These are phyloP conservation scores for Neonectria sp. DNA, from an alignment of 2,329 filamentous ascomycete genomes.

Conservation along the genomic window DNA sequence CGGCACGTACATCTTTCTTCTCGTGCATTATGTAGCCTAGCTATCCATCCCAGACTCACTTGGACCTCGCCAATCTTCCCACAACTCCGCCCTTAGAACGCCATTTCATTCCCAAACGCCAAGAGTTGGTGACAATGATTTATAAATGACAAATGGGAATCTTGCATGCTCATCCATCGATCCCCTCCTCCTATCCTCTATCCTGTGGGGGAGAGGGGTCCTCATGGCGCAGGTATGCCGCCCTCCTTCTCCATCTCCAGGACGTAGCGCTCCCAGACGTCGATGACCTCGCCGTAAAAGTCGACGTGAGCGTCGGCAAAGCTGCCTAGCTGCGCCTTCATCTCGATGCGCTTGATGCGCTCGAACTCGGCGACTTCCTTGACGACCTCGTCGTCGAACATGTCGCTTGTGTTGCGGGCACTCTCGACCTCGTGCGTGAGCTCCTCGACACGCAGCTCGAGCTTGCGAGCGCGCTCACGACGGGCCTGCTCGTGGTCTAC, in stretches of 20 bases:
- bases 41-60: neutral
- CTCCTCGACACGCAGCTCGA: slow-evolving; percentile 94
- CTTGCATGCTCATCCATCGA: neutral
- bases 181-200: neutral
- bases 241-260: slow-evolving; percentile 85
- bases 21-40: slow-evolving; percentile 1
- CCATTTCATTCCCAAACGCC: slow-evolving; percentile 41
- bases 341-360: slow-evolving; percentile 94
- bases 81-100: slow-evolving; percentile 24
- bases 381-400: slow-evolving; percentile 97
- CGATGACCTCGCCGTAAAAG: slow-evolving; percentile 86
- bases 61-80: slow-evolving; percentile 11
- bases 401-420: slow-evolving; percentile 88
- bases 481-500: slow-evolving; percentile 96
- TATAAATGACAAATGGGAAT: slow-evolving; percentile 7
- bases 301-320: slow-evolving; percentile 88
- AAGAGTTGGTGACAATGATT: slow-evolving; percentile 17
- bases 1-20: neutral
- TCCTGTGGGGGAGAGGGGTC: neutral
- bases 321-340: slow-evolving; percentile 87
- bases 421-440: slow-evolving; percentile 90
- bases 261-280: slow-evolving; percentile 93
- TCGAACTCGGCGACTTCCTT: slow-evolving; percentile 96
- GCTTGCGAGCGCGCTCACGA: slow-evolving; percentile 87
- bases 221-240: slow-evolving; percentile 36